phyloP scores from a whole-genome alignment of 2,329 filamentous ascomycete genomes.

The Ceratocystis harringtonii region DNA sequence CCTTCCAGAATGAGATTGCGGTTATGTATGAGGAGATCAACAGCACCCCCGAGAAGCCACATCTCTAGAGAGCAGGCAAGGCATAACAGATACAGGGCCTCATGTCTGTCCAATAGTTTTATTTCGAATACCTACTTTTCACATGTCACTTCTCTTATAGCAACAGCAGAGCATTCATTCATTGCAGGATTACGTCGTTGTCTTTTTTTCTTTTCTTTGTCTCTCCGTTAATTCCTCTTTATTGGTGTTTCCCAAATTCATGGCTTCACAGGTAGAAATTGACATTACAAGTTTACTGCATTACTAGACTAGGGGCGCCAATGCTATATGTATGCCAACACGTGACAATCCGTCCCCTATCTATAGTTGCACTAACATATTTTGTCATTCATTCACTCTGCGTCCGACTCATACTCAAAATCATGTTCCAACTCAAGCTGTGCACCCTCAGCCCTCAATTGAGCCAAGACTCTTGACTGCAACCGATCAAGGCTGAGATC shows the following conservation, averaged over 20 bases:
- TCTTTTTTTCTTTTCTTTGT: neutral
- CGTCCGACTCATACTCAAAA: constrained; percentile 20
- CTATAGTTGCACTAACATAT: neutral
- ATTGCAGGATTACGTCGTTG: neutral
- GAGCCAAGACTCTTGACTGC: constrained; percentile 17
- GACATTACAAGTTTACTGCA: neutral
- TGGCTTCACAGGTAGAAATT: neutral
- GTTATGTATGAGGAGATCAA: constrained; percentile 42
- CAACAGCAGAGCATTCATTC: neutral
- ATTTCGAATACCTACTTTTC: neutral
- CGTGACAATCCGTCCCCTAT: neutral
- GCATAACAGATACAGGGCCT: no score
- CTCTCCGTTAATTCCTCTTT: neutral
- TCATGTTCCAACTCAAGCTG: constrained; percentile 20
- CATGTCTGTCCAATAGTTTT: neutral
- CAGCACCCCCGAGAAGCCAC: constrained; percentile 7
- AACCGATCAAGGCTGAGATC: constrained; percentile 24
- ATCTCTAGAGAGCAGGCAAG: neutral
- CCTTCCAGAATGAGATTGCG: constrained; percentile 38
- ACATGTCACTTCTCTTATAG: neutral
- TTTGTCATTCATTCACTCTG: constrained; percentile 20
- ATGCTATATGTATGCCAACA: neutral
- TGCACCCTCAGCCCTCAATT: constrained; percentile 20
- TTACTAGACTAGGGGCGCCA: no score
- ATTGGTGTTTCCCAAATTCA: neutral